Conservation (phyloP, 176 grass and related monocot genomes). For the Carex littledalei region DNA sequence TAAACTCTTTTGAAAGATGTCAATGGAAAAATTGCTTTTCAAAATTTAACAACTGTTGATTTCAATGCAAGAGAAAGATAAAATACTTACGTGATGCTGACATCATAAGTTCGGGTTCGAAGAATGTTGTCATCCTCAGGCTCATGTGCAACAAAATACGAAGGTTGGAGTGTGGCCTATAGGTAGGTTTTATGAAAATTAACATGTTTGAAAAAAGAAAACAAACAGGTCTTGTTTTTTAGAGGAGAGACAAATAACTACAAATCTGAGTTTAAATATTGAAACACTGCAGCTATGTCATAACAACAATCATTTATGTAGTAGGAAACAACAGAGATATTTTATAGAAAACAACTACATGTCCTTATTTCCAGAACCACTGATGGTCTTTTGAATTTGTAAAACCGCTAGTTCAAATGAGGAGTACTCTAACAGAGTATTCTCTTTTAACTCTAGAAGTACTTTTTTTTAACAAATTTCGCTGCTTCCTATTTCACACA, state of each 20-base stretch:
- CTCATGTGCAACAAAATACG: constrained; percentile 77
- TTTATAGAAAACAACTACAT: neutral
- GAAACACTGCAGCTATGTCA: neutral
- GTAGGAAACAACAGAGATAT: neutral
- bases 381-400: neutral
- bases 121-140: constrained; percentile 97
- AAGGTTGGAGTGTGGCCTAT: constrained; percentile 55
- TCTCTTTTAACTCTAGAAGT: neutral
- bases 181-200: neutral
- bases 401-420: neutral
- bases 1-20: neutral
- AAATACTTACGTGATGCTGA: constrained; percentile 89
- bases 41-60: neutral
- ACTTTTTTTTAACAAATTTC: neutral
- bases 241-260: neutral
- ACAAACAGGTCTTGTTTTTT: constrained; percentile 12
- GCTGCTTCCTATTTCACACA: neutral
- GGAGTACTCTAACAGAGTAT: neutral
- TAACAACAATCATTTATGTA: neutral
- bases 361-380: neutral
- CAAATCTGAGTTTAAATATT: constrained; percentile 1
- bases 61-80: neutral
- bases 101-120: constrained; percentile 83
- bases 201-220: constrained; percentile 22
- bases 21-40: neutral